Evolutionary conservation across 768 basidiomycete genomes (phyloP).

Genomic region (Naganishia friedmannii): DNA sequence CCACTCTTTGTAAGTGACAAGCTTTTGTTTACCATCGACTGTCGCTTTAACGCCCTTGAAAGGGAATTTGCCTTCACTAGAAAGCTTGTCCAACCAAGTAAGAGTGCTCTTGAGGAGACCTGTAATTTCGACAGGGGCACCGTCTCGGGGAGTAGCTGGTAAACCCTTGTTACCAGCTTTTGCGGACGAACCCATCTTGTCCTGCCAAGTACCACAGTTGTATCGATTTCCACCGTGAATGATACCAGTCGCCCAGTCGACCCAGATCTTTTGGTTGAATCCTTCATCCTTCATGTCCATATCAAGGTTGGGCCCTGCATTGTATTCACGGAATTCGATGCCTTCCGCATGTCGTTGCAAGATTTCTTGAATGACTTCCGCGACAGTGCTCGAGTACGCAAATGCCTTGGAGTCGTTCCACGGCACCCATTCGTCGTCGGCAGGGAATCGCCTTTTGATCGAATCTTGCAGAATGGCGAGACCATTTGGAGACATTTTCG

Average conservation of each 20-base stretch:
- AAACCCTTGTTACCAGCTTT: conserved; percentile 90
- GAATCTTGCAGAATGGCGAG: conserved; percentile 71
- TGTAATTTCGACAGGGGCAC: conserved; percentile 91
- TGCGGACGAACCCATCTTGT: conserved; percentile 93
- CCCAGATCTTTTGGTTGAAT: conserved; percentile 85
- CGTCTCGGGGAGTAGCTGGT: conserved; percentile 94
- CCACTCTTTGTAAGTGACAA: conserved; percentile 90
- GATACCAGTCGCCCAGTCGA: conserved; percentile 94
- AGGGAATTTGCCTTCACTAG: conserved; percentile 68
- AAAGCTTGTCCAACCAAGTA: conserved; percentile 76
- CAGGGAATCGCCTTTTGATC: conserved; percentile 89
- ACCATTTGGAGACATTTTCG: conserved; percentile 76
- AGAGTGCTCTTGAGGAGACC: conserved; percentile 89
- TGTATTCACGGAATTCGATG: conserved; percentile 90
- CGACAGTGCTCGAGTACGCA: conserved; percentile 72
- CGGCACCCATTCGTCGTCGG: conserved; percentile 86
- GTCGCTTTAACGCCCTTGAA: conserved; percentile 81
- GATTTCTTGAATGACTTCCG: conserved; percentile 96
- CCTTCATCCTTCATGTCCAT: conserved; percentile 91
- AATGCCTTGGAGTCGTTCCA: conserved; percentile 87
- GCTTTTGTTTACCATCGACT: conserved; percentile 63
- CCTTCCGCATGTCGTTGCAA: conserved; percentile 88
- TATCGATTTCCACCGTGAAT: conserved; percentile 75
- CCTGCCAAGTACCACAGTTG: conserved; percentile 56
- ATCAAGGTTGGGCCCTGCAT: conserved; percentile 94